Percentiles rank a stretch among this genome's conserved stretches.
phyloP scores from a whole-genome alignment of 108 stramenopile genomes.

The Schizochytrium sp. region DNA sequence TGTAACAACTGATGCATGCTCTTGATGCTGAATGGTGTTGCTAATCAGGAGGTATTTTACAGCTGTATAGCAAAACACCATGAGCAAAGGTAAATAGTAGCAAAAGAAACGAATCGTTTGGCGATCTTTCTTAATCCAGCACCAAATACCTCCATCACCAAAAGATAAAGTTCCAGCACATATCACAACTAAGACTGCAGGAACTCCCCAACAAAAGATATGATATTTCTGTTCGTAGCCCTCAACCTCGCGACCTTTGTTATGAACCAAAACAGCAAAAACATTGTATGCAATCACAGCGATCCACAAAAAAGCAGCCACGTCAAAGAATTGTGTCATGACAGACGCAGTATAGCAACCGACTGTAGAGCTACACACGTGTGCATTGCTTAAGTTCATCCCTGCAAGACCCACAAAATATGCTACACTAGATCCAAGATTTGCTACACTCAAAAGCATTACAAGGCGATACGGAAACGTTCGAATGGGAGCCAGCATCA shows the following conservation, averaged over 20 bases:
- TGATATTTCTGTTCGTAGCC: background rate
- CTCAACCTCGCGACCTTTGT: constrained; percentile 38
- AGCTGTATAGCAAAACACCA: background rate
- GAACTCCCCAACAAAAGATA: background rate
- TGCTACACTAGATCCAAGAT: background rate
- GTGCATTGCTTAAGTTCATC: background rate
- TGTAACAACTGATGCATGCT: background rate
- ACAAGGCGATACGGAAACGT: constrained; percentile 20
- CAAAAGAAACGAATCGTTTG: constrained; percentile 19
- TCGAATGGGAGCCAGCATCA: background rate
- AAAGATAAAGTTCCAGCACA: background rate
- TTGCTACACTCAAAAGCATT: constrained; percentile 12
- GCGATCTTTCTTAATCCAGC: constrained; percentile 26
- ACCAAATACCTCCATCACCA: constrained; percentile 10
- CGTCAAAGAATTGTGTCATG: constrained; percentile 41
- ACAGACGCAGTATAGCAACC: background rate
- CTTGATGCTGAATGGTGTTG: background rate
- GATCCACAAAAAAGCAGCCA: constrained; percentile 24
- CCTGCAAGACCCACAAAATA: background rate
- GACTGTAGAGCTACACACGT: background rate
- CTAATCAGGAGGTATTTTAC: background rate
- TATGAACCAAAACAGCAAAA: background rate
- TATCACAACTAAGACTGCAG: background rate
- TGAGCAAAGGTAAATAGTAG: background rate
- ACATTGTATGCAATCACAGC: background rate